phyloP scores from a whole-genome alignment of 2,329 filamentous ascomycete species.

The Fusarium sarcochroum region DNA sequence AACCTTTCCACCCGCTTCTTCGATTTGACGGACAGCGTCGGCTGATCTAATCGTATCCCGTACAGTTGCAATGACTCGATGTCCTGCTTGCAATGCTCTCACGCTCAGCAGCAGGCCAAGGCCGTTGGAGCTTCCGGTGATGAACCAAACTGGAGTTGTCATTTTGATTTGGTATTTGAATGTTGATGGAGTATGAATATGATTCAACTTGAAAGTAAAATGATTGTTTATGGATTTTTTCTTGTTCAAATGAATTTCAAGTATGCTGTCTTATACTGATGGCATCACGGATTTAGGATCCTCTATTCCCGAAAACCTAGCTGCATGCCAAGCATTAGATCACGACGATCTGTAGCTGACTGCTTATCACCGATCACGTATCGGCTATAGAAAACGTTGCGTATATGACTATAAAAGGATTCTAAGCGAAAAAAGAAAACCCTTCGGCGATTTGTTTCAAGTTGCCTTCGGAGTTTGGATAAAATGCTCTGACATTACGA shows the following conservation, averaged over 20 bases:
- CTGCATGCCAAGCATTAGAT: background rate
- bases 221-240: background rate
- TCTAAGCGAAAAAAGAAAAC: too few relatives aligned
- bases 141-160: slow-evolving; percentile 44
- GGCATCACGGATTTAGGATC: slow-evolving; percentile 23
- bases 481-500: background rate
- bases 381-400: slow-evolving; percentile 7
- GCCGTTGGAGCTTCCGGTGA: slow-evolving; percentile 46
- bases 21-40: slow-evolving; percentile 34
- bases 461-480: background rate
- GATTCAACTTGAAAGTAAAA: too few relatives aligned
- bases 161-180: slow-evolving; percentile 20
- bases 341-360: slow-evolving; percentile 1
- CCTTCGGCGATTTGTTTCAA: background rate
- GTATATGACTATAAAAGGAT: too few relatives aligned
- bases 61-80: slow-evolving; percentile 40
- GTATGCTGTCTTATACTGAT: slow-evolving; percentile 16
- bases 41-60: slow-evolving; percentile 33
- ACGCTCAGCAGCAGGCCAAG: slow-evolving; percentile 42
- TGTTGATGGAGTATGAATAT: too few relatives aligned
- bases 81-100: slow-evolving; percentile 35
- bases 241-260: too few relatives aligned
- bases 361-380: slow-evolving; percentile 21
- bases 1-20: slow-evolving; percentile 46
- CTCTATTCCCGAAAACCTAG: slow-evolving; percentile 15